These are phyloP conservation scores for Carex cristatella DNA, from an alignment of 176 grass and related monocot species.

Conservation along the genomic window DNA sequence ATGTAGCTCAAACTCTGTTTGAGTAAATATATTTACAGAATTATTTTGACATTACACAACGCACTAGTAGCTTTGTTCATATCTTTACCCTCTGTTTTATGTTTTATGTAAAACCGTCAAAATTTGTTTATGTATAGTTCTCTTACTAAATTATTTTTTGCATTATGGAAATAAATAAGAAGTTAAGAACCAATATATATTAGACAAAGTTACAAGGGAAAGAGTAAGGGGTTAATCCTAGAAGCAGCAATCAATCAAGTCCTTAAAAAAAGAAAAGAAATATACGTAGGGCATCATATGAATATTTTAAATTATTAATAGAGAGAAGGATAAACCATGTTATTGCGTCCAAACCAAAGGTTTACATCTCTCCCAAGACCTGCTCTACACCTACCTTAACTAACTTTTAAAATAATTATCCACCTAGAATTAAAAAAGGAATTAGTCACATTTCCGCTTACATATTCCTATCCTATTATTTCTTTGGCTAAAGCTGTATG, in stretches of 20 bases:
- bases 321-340: not conserved
- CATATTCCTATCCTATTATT: not conserved
- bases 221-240: not conserved
- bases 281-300: not conserved
- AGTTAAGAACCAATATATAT: not conserved
- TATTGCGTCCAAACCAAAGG: conserved; percentile 20
- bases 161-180: not conserved
- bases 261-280: not conserved
- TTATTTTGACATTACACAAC: too few species aligned
- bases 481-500: conserved; percentile 8
- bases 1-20: too few species aligned
- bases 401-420: conserved; percentile 18
- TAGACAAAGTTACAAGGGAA: conserved; percentile 3
- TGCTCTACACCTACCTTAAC: conserved; percentile 25
- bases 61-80: too few species aligned
- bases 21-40: too few species aligned
- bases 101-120: not conserved
- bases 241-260: conserved; percentile 15
- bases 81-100: too few species aligned
- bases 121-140: not conserved
- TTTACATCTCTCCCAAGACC: conserved; percentile 9
- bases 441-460: not conserved
- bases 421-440: conserved; percentile 7
- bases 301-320: not conserved
- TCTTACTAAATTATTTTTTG: not conserved